Conservation (phyloP, 805 yeast genomes). For the Candida silvicultrix region DNA sequence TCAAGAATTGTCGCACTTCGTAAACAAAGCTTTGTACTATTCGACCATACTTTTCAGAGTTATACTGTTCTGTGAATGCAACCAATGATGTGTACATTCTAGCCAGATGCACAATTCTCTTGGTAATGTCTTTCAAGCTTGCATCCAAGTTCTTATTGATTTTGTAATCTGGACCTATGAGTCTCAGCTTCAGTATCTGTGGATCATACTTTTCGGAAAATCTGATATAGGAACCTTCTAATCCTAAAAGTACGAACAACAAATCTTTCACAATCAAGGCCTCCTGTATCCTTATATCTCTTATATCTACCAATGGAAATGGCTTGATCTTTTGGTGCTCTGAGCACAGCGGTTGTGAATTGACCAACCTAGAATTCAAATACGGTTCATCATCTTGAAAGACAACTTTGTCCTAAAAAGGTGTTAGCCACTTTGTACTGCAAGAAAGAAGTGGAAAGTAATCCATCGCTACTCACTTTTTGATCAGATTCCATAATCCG, state of each 20-base stretch:
- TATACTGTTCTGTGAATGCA: constrained; percentile 56
- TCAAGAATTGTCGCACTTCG: constrained; percentile 42
- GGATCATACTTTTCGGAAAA: constrained; percentile 59
- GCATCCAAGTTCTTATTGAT: constrained; percentile 69
- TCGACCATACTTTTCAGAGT: constrained; percentile 53
- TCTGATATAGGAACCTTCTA: constrained; percentile 73
- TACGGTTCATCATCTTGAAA: constrained; percentile 17
- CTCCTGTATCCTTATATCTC: constrained; percentile 58
- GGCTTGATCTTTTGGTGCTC: constrained; percentile 30
- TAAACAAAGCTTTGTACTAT: constrained; percentile 69
- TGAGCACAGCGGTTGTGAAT: constrained; percentile 28
- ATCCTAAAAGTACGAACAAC: constrained; percentile 58
- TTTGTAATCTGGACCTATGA: constrained; percentile 70
- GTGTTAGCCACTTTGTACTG: too few species aligned
- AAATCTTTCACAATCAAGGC: constrained; percentile 67
- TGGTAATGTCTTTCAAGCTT: constrained; percentile 63
- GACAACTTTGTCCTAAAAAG: constrained; percentile 16
- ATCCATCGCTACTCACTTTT: too few species aligned
- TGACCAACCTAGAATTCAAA: constrained; percentile 25
- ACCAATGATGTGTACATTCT: constrained; percentile 52
- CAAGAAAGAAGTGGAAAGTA: too few species aligned
- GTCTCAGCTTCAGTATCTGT: constrained; percentile 27
- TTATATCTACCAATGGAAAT: constrained; percentile 39
- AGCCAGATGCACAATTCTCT: constrained; percentile 55
- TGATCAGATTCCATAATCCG: too few species aligned